phyloP scores from a whole-genome alignment of 2,329 filamentous ascomycete genomes.

The Aspergillus sp. region DNA sequence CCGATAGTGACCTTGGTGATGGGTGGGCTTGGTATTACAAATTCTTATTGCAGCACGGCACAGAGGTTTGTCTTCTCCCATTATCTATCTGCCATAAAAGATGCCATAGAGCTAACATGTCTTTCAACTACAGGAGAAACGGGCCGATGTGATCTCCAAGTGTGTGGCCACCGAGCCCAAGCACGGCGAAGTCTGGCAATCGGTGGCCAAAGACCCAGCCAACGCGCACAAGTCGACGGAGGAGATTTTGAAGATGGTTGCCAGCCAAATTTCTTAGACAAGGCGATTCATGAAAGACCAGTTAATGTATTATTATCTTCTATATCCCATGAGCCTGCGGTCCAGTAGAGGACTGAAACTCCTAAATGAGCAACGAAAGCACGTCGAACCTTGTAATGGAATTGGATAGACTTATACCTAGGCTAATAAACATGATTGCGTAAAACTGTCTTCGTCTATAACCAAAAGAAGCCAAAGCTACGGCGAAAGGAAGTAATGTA shows the following conservation, averaged over 20 bases:
- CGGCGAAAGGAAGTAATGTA: background rate
- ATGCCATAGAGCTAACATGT: conserved; percentile 4
- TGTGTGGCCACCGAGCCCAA: conserved; percentile 79
- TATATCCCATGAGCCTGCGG: background rate
- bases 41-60: conserved; percentile 88
- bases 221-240: conserved; percentile 74
- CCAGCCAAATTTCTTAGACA: conserved; percentile 37
- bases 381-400: background rate
- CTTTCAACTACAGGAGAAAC: conserved; percentile 64
- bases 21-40: conserved; percentile 98
- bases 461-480: background rate
- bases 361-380: background rate
- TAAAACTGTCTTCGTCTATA: background rate
- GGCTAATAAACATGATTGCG: background rate
- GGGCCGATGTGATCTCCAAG: conserved; percentile 76
- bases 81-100: background rate
- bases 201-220: conserved; percentile 76
- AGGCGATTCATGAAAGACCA: background rate
- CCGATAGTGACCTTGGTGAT: conserved; percentile 85
- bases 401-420: background rate
- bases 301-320: background rate
- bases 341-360: background rate
- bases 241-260: conserved; percentile 79
- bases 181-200: conserved; percentile 91
- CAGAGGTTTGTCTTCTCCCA: conserved; percentile 55